Evolutionary conservation across 2,329 filamentous ascomycete species (phyloP).

Genomic region (Arthroderma sp.): DNA sequence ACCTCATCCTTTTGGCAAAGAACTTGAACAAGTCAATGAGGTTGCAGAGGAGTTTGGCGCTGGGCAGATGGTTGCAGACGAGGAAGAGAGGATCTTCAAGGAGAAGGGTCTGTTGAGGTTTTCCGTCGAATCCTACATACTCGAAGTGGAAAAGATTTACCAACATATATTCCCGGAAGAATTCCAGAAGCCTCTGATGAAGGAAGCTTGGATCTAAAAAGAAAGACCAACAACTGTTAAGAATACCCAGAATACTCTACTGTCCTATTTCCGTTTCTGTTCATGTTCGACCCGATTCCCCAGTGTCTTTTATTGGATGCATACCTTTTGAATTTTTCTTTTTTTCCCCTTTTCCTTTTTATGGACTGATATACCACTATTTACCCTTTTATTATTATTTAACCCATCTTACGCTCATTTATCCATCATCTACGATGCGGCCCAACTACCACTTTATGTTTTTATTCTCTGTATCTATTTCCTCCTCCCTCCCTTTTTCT

Average conservation of each 20-base stretch:
- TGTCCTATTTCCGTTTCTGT: no score
- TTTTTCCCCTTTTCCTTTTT: conserved; percentile 11
- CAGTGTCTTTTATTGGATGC: neutral
- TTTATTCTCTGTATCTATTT: neutral
- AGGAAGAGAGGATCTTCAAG: conserved; percentile 59
- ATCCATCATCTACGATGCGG: neutral
- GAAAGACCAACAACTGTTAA: no score
- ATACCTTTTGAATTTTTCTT: conserved; percentile 3
- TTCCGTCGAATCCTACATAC: conserved; percentile 68
- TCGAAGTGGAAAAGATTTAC: conserved; percentile 61
- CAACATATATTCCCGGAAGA: conserved; percentile 44
- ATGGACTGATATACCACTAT: conserved; percentile 1
- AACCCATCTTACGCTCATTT: neutral
- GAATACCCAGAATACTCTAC: no score
- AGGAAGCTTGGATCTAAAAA: neutral
- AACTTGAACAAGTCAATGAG: conserved; percentile 84
- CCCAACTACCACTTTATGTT: neutral
- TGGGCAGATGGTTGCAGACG: conserved; percentile 49
- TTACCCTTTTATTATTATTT: neutral
- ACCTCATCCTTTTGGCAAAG: conserved; percentile 68
- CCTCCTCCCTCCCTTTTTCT: no score
- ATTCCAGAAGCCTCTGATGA: neutral
- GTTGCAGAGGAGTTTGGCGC: conserved; percentile 77
- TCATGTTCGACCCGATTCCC: no score
- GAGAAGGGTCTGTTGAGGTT: conserved; percentile 60